Base-by-base conservation (phyloP, 768 basidiomycete genomes). In the Trametes punicea region DNA sequence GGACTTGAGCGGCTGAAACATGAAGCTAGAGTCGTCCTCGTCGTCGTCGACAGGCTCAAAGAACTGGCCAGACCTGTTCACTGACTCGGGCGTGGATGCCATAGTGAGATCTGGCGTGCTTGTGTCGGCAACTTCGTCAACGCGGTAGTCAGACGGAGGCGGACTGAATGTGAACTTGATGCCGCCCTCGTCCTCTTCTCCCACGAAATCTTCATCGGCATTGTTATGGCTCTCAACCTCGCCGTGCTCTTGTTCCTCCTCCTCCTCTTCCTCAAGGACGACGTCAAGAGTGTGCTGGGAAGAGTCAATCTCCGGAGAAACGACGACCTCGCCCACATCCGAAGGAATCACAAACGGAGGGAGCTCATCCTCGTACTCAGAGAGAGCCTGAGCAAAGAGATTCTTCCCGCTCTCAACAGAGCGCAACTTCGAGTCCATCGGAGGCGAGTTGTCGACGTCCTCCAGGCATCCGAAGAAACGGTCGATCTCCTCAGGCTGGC, bases 161-260 rank as follows among this genome's bases (percentile, higher is more conserved):
- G 84, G 80, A 3, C 81, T 82, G 59, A 90, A 89, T 3, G 78
- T 86, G 62, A 90, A 89, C 58, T 78, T 82, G 65, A 91, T 87
- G 5, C 88, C 89, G 27, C 84, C 74, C 38, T 75, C 81, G 39
- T 81, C 80, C 53, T 69, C 73, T 46, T 85, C 81, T 27, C 83
- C 84, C 51, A 82, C 75, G 62, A 83, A 77, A 39, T 81, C 78
- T 20, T 76, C 76, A 13, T 78, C 78, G 13, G 39, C 39, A 38
- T 77, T 74, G 4, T 64, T 41, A 20, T 38, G 25, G 6, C 29
- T 63, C 18, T 67, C 74, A 20, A 65, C 64, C 42, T 51, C 55
- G 5, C 60, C 56, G 4, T 68, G 66, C 36, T 72, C 70, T 2
- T 70, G 71, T 11, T 70, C 69, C 39, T 81, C 81, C 46, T 69